These are phyloP conservation scores for Allium cepa DNA, from an alignment of 106 monocot genomes.

Conservation along the genomic window DNA sequence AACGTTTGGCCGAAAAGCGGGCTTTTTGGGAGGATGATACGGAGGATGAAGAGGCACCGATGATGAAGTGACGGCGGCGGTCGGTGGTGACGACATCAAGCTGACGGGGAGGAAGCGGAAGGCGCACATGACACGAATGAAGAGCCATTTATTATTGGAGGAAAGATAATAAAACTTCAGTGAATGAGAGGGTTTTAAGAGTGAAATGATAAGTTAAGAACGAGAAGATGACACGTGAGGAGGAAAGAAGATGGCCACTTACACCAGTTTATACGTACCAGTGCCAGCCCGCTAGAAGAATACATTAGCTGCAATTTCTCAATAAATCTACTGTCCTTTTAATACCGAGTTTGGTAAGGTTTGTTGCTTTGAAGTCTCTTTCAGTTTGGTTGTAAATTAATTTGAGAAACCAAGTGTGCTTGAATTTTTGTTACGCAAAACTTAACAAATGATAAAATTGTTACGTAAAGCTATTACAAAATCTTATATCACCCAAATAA, in stretches of 20 bases:
- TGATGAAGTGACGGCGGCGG: slow-evolving; percentile 4
- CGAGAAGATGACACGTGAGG: neutral
- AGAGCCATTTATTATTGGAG: slow-evolving; percentile 2
- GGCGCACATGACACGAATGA: slow-evolving; percentile 4
- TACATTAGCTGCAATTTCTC: no score
- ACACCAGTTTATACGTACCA: no score
- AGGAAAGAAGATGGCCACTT: neutral
- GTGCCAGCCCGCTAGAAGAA: no score
- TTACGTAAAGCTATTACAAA: no score
- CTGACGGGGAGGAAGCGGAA: neutral
- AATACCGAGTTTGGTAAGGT: no score
- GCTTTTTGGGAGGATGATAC: slow-evolving; percentile 53
- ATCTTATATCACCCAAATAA: no score
- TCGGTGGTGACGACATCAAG: neutral
- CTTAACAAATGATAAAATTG: no score
- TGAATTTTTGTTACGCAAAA: no score
- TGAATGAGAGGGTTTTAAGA: neutral
- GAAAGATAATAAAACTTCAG: neutral
- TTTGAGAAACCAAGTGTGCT: no score
- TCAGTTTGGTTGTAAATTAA: no score
- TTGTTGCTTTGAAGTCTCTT: no score
- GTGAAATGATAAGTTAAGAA: neutral
- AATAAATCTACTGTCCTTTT: no score
- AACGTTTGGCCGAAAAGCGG: slow-evolving; percentile 69
- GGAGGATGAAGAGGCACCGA: slow-evolving; percentile 17